Evolutionary conservation across 2,329 filamentous ascomycete genomes (phyloP), one percentile per base, ranked within the genome.

Genomic region (Fusarium multiceps): DNA sequence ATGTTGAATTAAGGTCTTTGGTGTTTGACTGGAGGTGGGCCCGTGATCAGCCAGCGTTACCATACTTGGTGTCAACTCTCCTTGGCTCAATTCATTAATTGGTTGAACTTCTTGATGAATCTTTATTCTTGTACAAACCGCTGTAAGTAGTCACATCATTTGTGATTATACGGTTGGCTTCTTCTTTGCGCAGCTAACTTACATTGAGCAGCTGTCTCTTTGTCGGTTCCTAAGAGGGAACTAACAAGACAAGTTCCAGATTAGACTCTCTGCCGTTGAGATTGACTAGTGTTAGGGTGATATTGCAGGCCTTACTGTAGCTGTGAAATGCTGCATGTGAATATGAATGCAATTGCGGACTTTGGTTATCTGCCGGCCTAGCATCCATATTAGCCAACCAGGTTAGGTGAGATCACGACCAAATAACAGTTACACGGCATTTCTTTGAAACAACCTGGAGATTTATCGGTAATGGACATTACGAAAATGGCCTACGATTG

Each of bases 1-100:
- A 51, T 28, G 34, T 51, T 40, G 32, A 13, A 41, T 49, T 45
- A 48, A 27, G 69, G 50, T 56, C 25, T 25, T 43, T 18, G 20
- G 9, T 6, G 9, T 6, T 32, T 48, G 32, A 37, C 3, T 6
- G 5, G 32, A 23, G 13, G 66, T 62, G 66, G 61, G 50, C 40
- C 37, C 41, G 6, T 11, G 18, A 2, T 37, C 18, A 18, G 21
- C 16, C 25, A 23, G 20, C n/a, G n/a, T 41, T 27, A 46, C 66
- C 34, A 14, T 21, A 47, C 43, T 37, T 2, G 63, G 34, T 20
- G 14, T 32, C 20, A 12, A 49, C 23, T 13, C 7, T 34, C 9
- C n/a, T 25, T 28, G 43, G 47, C 34, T 18, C 3, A 50, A 14
- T 4, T 4, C 34, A 21, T 20, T 57, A 11, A 45, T 66, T 58